Percentiles rank a stretch among this genome's conserved stretches.
These are phyloP conservation scores for Hansenula sp. DNA, from an alignment of 1,139 yeast species.

Conservation along the genomic window DNA sequence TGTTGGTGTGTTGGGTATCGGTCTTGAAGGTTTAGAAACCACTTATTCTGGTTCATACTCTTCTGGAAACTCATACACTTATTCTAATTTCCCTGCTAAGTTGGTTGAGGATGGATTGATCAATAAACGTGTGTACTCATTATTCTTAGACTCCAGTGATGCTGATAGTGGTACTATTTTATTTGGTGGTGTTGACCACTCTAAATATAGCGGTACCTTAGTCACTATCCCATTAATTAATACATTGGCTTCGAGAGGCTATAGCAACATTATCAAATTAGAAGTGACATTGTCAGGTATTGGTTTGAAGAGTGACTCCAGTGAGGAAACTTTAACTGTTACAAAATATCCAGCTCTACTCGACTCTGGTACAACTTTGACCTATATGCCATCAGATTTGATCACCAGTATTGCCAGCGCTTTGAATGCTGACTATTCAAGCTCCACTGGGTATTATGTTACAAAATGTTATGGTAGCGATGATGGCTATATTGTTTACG, in stretches of 20 bases:
- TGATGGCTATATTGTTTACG: slow-evolving; percentile 25
- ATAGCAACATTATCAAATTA: slow-evolving; percentile 30
- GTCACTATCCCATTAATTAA: slow-evolving; percentile 42
- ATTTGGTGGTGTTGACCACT: slow-evolving; percentile 57
- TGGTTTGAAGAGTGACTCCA: slow-evolving; percentile 25
- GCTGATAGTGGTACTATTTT: slow-evolving; percentile 42
- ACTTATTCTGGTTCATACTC: slow-evolving; percentile 27
- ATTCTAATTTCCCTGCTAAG: slow-evolving; percentile 56
- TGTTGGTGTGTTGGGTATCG: slow-evolving; percentile 64
- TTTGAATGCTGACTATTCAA: slow-evolving; percentile 34
- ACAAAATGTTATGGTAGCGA: slow-evolving; percentile 8
- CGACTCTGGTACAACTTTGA: slow-evolving; percentile 68
- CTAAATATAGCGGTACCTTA: slow-evolving; percentile 45
- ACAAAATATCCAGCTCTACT: slow-evolving; percentile 41
- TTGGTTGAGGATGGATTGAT: slow-evolving; percentile 51
- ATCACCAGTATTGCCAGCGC: slow-evolving; percentile 34
- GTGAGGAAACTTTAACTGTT: slow-evolving; percentile 25
- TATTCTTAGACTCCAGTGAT: slow-evolving; percentile 39
- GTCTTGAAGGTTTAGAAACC: slow-evolving; percentile 50
- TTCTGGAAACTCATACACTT: slow-evolving; percentile 24
- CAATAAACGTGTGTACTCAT: slow-evolving; percentile 47
- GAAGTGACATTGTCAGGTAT: slow-evolving; percentile 45
- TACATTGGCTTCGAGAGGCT: slow-evolving; percentile 21
- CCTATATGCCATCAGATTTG: slow-evolving; percentile 45
- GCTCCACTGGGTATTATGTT: slow-evolving; percentile 15